phyloP scores from a whole-genome alignment of 805 yeast species.

The Saccharomycopsis sp. region DNA sequence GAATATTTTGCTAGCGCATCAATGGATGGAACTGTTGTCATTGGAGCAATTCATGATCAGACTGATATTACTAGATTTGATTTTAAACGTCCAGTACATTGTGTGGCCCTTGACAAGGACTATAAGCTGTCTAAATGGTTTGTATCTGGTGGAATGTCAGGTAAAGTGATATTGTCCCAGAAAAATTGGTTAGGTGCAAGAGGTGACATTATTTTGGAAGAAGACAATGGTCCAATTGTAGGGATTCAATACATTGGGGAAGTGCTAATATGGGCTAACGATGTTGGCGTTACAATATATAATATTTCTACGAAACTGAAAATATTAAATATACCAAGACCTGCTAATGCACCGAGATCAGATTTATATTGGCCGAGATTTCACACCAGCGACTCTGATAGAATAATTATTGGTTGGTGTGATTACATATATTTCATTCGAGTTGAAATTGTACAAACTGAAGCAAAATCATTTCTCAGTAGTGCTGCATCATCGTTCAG shows the following conservation, averaged over 20 bases:
- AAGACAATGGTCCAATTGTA: constrained; percentile 63
- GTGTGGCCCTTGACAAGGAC: constrained; percentile 72
- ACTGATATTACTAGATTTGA: constrained; percentile 67
- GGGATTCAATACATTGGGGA: constrained; percentile 58
- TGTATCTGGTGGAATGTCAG: constrained; percentile 86
- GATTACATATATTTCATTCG: constrained; percentile 66
- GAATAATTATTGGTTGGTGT: constrained; percentile 79
- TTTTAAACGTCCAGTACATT: constrained; percentile 81
- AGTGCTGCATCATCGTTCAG: constrained; percentile 49
- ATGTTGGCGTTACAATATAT: constrained; percentile 64
- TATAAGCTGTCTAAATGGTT: constrained; percentile 59
- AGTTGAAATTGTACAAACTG: constrained; percentile 28
- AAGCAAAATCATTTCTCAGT: constrained; percentile 40
- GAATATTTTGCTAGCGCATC: constrained; percentile 77
- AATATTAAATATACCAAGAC: constrained; percentile 49
- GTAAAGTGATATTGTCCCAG: constrained; percentile 66
- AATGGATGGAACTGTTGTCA: constrained; percentile 87
- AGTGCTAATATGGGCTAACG: constrained; percentile 76
- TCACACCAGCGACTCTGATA: constrained; percentile 54
- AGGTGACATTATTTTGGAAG: constrained; percentile 55
- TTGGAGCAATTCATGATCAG: constrained; percentile 60
- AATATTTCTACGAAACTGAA: constrained; percentile 46
- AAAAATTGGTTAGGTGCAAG: constrained; percentile 86
- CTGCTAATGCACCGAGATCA: constrained; percentile 52
- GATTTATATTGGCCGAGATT: constrained; percentile 83